Percentiles rank a stretch among this genome's conserved stretches.
phyloP scores from a whole-genome alignment of 495 filamentous ascomycete species.

The Lophiostoma macrostomum region DNA sequence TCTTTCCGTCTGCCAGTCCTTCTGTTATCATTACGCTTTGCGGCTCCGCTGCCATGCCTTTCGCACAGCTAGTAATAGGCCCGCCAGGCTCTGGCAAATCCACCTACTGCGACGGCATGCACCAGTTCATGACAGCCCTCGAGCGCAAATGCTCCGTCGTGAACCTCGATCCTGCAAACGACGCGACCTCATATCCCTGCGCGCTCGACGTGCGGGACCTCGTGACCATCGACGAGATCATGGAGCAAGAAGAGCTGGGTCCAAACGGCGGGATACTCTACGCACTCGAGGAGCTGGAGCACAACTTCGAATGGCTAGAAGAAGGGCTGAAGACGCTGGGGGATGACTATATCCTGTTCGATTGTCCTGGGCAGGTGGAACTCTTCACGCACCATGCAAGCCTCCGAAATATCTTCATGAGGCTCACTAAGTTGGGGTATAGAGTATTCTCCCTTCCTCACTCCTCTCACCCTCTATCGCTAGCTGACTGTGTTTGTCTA shows the following conservation, averaged over 20 bases:
- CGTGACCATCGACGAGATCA: conserved; percentile 87
- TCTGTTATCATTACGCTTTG: too few relatives aligned
- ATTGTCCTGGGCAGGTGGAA: conserved; percentile 96
- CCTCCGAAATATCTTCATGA: conserved; percentile 84
- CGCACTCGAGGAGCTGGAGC: conserved; percentile 90
- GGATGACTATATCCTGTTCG: conserved; percentile 92
- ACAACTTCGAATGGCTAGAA: conserved; percentile 88
- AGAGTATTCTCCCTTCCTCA: conserved; percentile 57
- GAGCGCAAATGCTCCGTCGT: conserved; percentile 90
- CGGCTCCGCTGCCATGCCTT: too few relatives aligned
- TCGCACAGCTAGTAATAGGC: conserved; percentile 80
- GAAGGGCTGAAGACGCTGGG: conserved; percentile 48
- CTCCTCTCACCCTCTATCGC: conserved; percentile 14
- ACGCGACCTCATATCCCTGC: conserved; percentile 72
- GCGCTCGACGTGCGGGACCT: conserved; percentile 88
- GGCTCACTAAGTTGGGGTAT: conserved; percentile 86
- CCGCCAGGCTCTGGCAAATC: conserved; percentile 94
- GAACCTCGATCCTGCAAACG: conserved; percentile 97
- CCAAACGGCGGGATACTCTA: conserved; percentile 92
- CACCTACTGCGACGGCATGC: conserved; percentile 97
- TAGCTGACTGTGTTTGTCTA: conserved; percentile 39
- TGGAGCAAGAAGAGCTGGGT: conserved; percentile 86
- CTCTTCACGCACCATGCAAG: conserved; percentile 92
- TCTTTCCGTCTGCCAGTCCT: too few relatives aligned
- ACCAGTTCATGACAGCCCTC: conserved; percentile 94